A percentile compares a stretch with the other conserved stretches of the same genome.
Evolutionary conservation across 345 rosid species (phyloP).

Genomic region (Aquilaria yunnanensis): DNA sequence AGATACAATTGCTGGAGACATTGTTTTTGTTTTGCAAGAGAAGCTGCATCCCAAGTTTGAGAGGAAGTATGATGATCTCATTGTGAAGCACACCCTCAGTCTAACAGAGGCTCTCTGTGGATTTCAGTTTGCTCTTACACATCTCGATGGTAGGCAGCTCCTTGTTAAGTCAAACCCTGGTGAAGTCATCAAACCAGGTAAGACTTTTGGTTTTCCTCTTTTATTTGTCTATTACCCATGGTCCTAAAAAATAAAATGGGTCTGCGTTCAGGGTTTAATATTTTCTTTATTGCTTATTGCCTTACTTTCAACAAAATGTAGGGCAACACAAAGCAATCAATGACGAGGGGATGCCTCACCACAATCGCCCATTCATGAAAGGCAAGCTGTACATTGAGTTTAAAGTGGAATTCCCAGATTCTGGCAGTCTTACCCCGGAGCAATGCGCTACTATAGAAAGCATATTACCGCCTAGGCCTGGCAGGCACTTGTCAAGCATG

Average conservation of each 20-base stretch:
- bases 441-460: conserved; percentile 46
- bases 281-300: not conserved
- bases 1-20: conserved; percentile 39
- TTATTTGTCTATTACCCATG: not conserved
- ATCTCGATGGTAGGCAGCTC: conserved; percentile 62
- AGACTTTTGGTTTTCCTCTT: not conserved
- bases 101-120: conserved; percentile 69
- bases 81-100: conserved; percentile 33
- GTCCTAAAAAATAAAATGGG: not conserved
- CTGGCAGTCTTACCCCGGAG: conserved; percentile 32
- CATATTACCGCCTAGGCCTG: conserved; percentile 36
- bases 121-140: conserved; percentile 52
- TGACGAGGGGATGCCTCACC: conserved; percentile 57
- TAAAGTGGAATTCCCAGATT: conserved; percentile 57
- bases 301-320: conserved; percentile 8
- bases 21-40: conserved; percentile 43
- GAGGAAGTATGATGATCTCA: conserved; percentile 40
- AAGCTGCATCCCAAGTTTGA: conserved; percentile 52
- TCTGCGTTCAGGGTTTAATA: not conserved
- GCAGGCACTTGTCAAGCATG: conserved; percentile 38
- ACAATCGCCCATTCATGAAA: conserved; percentile 59
- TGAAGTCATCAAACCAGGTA: conserved; percentile 63
- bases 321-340: conserved; percentile 48
- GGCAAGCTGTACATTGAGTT: conserved; percentile 59
- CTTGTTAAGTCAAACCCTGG: conserved; percentile 57